Evolutionary conservation across 2,329 filamentous ascomycete genomes (phyloP), one percentile per base, ranked within the genome.

Genomic region (Fusarium piperis): DNA sequence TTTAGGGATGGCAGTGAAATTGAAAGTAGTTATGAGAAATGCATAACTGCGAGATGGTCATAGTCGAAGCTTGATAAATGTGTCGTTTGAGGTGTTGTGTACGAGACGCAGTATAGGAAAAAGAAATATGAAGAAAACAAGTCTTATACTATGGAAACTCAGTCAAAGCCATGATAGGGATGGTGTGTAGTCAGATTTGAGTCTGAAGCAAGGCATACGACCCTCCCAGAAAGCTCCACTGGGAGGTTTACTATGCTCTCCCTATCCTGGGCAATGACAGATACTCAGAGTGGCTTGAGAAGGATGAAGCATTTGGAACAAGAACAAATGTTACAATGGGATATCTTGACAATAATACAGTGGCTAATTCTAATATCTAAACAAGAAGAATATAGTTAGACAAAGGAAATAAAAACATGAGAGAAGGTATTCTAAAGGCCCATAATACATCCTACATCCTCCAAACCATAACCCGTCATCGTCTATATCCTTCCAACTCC

Each of bases 371-470:
- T 48, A 48, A 48, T 48, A 48, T 48, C 44, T 48, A 28, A 48
- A 48, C 26, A 48, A 30, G 23, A 48, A 30, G 44, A 30, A 13
- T 48, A 48, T 15, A 48, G 26, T 11, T 46, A 26, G 11, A 48
- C 44, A 48, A 48, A 48, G 11, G 26, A 48, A 44, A 44, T 16
- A 15, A 16, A 41, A 48, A 48, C 44, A 48, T 30, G 44, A 48
- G 26, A 48, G 44, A 48, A 48, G 44, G 44, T 48, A 48, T 48
- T 30, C 32, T 53, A 53, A 53, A 53, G 44, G 28, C 32, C 52
- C 52, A 55, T 55, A 55, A 38, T n/a, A n/a, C n/a, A n/a, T n/a
- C n/a, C n/a, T 55, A 55, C 52, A 55, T 55, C 52, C 52, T 55
- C 33, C 52, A 55, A 55, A 28, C 32, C 44, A 55, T 55, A 36